Evolutionary conservation across 2,329 filamentous ascomycete species (phyloP).

Genomic region (Apiospora aurea): DNA sequence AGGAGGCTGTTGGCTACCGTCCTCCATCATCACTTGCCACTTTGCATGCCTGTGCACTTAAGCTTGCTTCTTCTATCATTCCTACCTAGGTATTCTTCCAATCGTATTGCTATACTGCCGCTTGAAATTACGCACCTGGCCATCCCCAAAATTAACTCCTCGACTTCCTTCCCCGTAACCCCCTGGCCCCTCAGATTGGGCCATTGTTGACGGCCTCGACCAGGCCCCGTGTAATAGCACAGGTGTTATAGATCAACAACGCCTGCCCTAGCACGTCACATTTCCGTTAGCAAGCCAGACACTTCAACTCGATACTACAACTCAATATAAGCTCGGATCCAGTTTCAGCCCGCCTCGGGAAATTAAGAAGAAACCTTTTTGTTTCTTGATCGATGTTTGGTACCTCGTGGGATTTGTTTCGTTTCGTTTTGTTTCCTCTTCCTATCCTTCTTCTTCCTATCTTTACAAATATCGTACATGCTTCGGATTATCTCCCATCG

Average conservation of each 20-base stretch:
- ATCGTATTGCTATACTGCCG: background rate
- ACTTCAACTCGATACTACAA: background rate
- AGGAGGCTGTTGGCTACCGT: no score
- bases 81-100: background rate
- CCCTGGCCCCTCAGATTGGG: background rate
- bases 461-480: slow-evolving; percentile 19
- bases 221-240: slow-evolving; percentile 14
- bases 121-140: background rate
- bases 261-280: slow-evolving; percentile 15
- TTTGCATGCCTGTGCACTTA: background rate
- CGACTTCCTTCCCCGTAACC: background rate
- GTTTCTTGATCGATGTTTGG: slow-evolving; percentile 15
- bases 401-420: slow-evolving; percentile 15
- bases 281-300: slow-evolving; percentile 7
- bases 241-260: slow-evolving; percentile 6
- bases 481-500: background rate
- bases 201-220: background rate
- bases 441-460: slow-evolving; percentile 17
- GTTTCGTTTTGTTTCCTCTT: slow-evolving; percentile 16
- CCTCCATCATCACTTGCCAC: no score
- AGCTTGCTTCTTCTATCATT: background rate
- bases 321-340: slow-evolving; percentile 22
- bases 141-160: background rate
- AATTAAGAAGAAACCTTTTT: slow-evolving; percentile 15
- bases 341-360: slow-evolving; percentile 17